Evolutionary conservation across 169 alveolate species (phyloP).

Genomic region (Plasmodium vinckei): DNA sequence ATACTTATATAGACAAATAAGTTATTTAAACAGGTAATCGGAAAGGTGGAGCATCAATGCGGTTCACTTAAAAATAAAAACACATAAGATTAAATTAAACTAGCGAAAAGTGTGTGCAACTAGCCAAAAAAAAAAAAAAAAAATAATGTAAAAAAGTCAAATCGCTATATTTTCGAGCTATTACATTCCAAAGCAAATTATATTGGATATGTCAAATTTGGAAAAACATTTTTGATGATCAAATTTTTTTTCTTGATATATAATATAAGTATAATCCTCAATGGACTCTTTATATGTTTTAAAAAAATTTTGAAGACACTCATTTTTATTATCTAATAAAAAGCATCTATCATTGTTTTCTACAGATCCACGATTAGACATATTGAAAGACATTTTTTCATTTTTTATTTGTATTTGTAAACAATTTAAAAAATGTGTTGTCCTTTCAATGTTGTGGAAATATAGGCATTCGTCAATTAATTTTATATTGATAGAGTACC

Average conservation of each 20-base stretch:
- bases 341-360: constrained; percentile 18
- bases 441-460: constrained; percentile 25
- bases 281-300: constrained; percentile 39
- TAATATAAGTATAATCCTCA: constrained; percentile 37
- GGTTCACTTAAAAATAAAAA: too few species aligned
- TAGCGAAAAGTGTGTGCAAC: too few species aligned
- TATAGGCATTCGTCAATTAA: constrained; percentile 43
- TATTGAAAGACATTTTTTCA: constrained; percentile 36
- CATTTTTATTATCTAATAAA: constrained; percentile 37
- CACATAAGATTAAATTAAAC: too few species aligned
- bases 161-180: not conserved
- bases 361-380: constrained; percentile 12
- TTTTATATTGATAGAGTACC: constrained; percentile 10
- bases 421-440: constrained; percentile 21
- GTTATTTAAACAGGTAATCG: too few species aligned
- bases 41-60: too few species aligned
- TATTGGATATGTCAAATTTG: constrained; percentile 36
- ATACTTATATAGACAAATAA: too few species aligned
- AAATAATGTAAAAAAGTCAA: not conserved
- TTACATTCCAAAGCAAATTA: constrained; percentile 15
- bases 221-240: constrained; percentile 25
- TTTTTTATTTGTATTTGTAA: constrained; percentile 22
- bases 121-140: not conserved
- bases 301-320: constrained; percentile 21
- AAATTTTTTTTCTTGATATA: constrained; percentile 46